phyloP scores from a whole-genome alignment of 2,329 filamentous ascomycete species.

The Diplodia mutila region DNA sequence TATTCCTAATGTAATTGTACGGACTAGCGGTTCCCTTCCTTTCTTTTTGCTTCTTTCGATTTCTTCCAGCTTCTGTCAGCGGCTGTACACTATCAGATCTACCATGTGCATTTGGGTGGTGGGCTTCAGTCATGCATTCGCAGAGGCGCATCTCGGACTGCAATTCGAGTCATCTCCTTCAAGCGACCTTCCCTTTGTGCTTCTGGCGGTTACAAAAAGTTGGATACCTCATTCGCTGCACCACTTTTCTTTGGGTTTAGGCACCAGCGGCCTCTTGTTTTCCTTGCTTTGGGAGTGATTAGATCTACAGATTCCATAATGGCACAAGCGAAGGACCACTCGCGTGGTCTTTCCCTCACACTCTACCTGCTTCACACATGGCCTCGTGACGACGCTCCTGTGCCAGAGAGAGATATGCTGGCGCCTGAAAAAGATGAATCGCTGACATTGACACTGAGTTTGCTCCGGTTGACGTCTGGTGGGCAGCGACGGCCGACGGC shows the following conservation, averaged over 20 bases:
- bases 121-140: conserved; percentile 17
- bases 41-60: not conserved
- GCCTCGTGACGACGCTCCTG: conserved; percentile 11
- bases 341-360: conserved; percentile 3
- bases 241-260: conserved; percentile 1
- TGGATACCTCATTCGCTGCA: conserved; percentile 21
- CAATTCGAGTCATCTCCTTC: conserved; percentile 18
- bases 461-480: conserved; percentile 15
- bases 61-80: not conserved
- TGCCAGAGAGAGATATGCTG: conserved; percentile 17
- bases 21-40: not conserved
- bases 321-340: conserved; percentile 5
- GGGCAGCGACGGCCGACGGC: not conserved
- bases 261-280: not conserved
- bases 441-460: not conserved
- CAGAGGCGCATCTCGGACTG: conserved; percentile 19
- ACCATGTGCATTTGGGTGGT: conserved; percentile 17
- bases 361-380: not conserved
- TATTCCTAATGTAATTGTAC: conserved; percentile 12
- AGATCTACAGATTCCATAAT: conserved; percentile 14
- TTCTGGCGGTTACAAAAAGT: conserved; percentile 17
- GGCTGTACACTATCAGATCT: conserved; percentile 16
- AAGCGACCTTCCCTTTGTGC: not conserved
- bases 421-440: not conserved
- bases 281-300: not conserved